Base-by-base conservation (phyloP, 2,329 filamentous ascomycete genomes). In the Helminthosporium solani region DNA sequence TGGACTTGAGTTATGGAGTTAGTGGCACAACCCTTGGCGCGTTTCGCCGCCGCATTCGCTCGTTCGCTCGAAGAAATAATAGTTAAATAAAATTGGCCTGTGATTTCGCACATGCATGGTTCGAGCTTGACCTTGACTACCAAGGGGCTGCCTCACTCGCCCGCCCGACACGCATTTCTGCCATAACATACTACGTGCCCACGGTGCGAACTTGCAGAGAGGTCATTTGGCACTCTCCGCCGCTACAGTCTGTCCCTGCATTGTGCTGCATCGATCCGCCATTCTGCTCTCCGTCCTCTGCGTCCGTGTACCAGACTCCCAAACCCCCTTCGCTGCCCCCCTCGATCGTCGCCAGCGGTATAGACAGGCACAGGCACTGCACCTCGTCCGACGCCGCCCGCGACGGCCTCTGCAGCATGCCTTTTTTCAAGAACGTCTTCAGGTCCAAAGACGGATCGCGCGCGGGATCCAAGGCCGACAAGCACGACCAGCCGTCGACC, bases 381-480 rank as follows among this genome's bases (percentile, higher is more conserved):
- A 46, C 46, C 48, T 19, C 12, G 44, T 47, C 35, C 42, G 56
- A 56, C 50, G 47, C 56, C 46, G 52, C 31, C 20, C 30, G 49
- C 47, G 49, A 43, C 57, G 31, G 44, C 20, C 11, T 38, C 47
- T 50, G 47, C 25, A 33, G 18, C 35, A 70, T 70, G 67, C 65
- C 67, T 28, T 70, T 68, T 56, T 70, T 70, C 60, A 68, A 64
- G 49, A 68, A 66, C 47, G 64, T 69, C 47, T 70, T 70, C 57
- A 63, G 58, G 52, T 66, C 66, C 40, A 70, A 63, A 49, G 67
- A 70, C 35, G 58, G 56, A 14, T 48, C 63, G 27, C 58, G 63
- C 40, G 60, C 63, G 40, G 56, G 55, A 16, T 61, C 63, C 31
- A 68, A 67, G 47, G 53, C 61, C 5, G 61, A 54, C 44, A 58